A percentile compares a stretch with the other conserved stretches of the same genome.
phyloP scores from a whole-genome alignment of 164 flowering plant genomes.

The Stephania yunnanensis region DNA sequence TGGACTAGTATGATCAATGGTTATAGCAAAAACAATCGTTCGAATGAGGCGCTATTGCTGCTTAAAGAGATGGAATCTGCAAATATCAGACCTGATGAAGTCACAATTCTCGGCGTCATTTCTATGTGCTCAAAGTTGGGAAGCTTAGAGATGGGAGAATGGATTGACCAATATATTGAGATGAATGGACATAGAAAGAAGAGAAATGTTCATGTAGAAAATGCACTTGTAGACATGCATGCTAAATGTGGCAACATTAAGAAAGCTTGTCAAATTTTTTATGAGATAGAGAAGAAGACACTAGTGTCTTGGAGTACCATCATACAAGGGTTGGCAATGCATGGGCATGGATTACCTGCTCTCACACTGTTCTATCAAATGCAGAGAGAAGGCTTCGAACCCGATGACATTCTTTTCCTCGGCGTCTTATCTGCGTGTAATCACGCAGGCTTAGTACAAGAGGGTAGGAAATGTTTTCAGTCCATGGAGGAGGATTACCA shows the following conservation, averaged over 20 bases:
- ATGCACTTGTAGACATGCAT: slow-evolving; percentile 43
- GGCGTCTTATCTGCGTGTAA: slow-evolving; percentile 33
- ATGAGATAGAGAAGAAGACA: slow-evolving; percentile 23
- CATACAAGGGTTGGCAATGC: slow-evolving; percentile 35
- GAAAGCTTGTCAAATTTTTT: slow-evolving; percentile 31
- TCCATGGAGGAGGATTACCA: slow-evolving; percentile 28
- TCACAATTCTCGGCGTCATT: slow-evolving; percentile 28
- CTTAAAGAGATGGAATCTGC: slow-evolving; percentile 29
- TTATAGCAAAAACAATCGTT: slow-evolving; percentile 16
- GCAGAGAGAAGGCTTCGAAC: slow-evolving; percentile 36
- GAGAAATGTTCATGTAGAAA: slow-evolving; percentile 16
- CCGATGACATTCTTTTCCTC: slow-evolving; percentile 29
- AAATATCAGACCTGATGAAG: slow-evolving; percentile 28
- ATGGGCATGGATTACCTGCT: slow-evolving; percentile 32
- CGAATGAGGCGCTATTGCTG: slow-evolving; percentile 23
- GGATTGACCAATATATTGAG: slow-evolving; percentile 23
- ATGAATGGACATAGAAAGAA: slow-evolving; percentile 6
- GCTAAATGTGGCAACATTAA: slow-evolving; percentile 37
- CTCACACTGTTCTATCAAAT: slow-evolving; percentile 32
- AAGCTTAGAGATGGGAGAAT: slow-evolving; percentile 21
- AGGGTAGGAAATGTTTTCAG: slow-evolving; percentile 28
- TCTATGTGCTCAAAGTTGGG: slow-evolving; percentile 32
- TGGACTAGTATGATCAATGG: slow-evolving; percentile 40
- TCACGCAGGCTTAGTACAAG: slow-evolving; percentile 37
- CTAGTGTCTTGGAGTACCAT: slow-evolving; percentile 35